Conservation (phyloP, 768 basidiomycete species). For the Hydnomerulius pinastri region DNA sequence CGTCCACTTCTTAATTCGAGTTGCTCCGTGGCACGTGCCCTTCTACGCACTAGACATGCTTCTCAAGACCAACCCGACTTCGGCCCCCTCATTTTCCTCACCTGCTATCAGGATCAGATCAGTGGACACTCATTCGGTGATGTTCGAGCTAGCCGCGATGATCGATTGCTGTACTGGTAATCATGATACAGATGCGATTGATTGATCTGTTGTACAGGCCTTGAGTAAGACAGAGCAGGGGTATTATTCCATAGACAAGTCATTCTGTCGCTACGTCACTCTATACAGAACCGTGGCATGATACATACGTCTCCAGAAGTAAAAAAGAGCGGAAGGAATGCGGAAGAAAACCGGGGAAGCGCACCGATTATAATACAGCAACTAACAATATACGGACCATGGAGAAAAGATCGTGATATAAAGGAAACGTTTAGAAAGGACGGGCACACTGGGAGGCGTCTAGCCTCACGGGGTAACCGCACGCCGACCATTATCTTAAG, state of each 20-base stretch:
- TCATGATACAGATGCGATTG: not conserved
- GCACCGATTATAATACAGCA: not conserved
- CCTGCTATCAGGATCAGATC: not conserved
- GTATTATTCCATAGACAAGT: not conserved
- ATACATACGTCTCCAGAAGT: not conserved
- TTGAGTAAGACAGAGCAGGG: not conserved
- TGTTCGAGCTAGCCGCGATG: not conserved
- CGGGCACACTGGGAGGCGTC: too few relatives aligned
- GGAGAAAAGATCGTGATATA: too few relatives aligned
- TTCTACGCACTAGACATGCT: not conserved
- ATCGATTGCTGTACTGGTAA: not conserved
- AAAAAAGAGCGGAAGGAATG: not conserved
- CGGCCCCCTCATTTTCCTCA: not conserved
- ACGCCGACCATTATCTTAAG: slow-evolving; percentile 10
- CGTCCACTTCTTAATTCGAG: too few relatives aligned
- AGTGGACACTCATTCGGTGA: not conserved
- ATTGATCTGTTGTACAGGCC: not conserved
- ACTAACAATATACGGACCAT: not conserved
- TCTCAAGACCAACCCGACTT: too few relatives aligned
- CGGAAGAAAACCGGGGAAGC: not conserved
- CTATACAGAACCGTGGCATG: not conserved
- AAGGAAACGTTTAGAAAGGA: too few relatives aligned
- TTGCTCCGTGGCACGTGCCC: too few relatives aligned
- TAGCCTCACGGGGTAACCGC: not conserved
- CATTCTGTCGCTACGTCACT: not conserved